Evolutionary conservation across 306 rosid genomes (phyloP).

Genomic region (Phaseolus lunatus): DNA sequence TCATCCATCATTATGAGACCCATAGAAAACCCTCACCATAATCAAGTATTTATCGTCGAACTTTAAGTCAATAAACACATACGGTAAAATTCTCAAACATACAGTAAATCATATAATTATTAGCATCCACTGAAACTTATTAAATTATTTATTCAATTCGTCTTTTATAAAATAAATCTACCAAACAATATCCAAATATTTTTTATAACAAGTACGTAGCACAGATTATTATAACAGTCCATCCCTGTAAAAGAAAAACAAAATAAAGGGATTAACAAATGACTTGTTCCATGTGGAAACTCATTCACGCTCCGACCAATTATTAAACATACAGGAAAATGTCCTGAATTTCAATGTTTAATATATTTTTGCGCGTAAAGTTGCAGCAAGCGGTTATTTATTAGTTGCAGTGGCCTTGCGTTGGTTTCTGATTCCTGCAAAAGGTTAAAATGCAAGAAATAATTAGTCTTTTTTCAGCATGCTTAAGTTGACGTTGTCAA

Average conservation of each 20-base stretch:
- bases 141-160: no score
- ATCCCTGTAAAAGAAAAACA: not conserved
- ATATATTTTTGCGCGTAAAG: slow-evolving; percentile 38
- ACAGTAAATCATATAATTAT: no score
- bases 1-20: no score
- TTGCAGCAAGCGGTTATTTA: slow-evolving; percentile 54
- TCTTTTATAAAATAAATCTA: no score
- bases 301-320: not conserved
- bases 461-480: not conserved
- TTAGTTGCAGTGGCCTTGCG: slow-evolving; percentile 68
- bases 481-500: not conserved
- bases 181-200: no score
- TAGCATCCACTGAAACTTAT: no score
- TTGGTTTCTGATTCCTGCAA: slow-evolving; percentile 63
- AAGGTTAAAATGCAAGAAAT: not conserved
- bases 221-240: not conserved
- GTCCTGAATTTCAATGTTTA: slow-evolving; percentile 32
- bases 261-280: not conserved
- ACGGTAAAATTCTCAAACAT: no score
- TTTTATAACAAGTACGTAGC: no score
- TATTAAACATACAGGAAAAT: no score
- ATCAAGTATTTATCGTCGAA: no score
- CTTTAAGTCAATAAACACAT: no score
- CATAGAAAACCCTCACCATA: no score
- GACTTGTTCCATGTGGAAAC: not conserved